phyloP scores from a whole-genome alignment of 2,329 filamentous ascomycete genomes.

The Penicillium fuscoglaucum region DNA sequence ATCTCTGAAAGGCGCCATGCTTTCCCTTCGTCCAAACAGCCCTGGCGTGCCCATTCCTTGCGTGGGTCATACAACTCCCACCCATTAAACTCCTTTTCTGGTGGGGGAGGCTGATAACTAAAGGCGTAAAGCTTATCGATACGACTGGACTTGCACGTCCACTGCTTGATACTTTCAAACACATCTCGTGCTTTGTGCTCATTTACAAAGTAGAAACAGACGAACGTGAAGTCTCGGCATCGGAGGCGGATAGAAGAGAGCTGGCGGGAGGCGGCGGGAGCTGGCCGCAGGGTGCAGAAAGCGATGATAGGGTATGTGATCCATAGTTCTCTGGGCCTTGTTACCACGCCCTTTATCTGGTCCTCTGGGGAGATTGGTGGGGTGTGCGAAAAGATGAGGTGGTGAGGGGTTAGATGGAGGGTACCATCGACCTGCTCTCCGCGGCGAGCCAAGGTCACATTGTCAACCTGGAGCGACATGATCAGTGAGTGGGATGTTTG shows the following conservation, averaged over 20 bases:
- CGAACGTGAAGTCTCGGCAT: conserved; percentile 90
- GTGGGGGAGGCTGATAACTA: conserved; percentile 71
- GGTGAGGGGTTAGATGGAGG: conserved; percentile 63
- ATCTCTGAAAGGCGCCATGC: conserved; percentile 90
- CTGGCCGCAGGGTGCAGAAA: conserved; percentile 74
- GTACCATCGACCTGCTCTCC: conserved; percentile 59
- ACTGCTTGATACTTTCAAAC: conserved; percentile 79
- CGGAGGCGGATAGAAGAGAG: conserved; percentile 81
- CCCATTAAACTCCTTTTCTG: conserved; percentile 73
- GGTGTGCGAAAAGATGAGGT: conserved; percentile 63
- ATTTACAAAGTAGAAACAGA: conserved; percentile 82
- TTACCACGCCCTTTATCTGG: conserved; percentile 42
- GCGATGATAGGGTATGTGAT: conserved; percentile 92
- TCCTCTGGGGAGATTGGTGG: conserved; percentile 45
- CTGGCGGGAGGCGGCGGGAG: conserved; percentile 66
- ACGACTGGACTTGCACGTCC: conserved; percentile 77
- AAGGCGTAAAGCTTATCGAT: conserved; percentile 93
- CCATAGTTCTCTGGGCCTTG: conserved; percentile 72
- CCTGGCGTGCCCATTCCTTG: conserved; percentile 83
- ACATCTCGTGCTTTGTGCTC: conserved; percentile 76
- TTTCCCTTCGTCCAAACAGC: conserved; percentile 75
- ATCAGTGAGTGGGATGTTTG: neutral
- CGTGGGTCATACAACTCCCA: conserved; percentile 84
- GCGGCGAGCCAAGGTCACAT: conserved; percentile 60
- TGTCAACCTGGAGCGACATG: conserved; percentile 45